A percentile compares a stretch with the other conserved stretches of the same genome.
Evolutionary conservation across 257 asterid genomes (phyloP).

Genomic region (Agastache rugosa): DNA sequence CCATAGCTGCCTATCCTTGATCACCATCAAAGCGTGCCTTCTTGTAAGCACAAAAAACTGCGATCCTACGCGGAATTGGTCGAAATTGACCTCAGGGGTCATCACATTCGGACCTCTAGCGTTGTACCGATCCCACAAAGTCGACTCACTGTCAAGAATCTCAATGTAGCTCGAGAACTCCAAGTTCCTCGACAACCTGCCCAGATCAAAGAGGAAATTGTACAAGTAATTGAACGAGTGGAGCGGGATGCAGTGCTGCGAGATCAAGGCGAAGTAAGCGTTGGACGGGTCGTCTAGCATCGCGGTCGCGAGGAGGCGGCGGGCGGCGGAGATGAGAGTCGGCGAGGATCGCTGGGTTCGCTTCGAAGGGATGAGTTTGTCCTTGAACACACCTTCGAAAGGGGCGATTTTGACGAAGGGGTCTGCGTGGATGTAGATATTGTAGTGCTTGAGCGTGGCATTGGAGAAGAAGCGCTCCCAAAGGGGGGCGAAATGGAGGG

Average conservation of each 20-base stretch:
- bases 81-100: conserved; percentile 76
- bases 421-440: conserved; percentile 86
- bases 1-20: conserved; percentile 85
- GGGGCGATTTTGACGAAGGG: conserved; percentile 54
- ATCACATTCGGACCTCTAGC: conserved; percentile 79
- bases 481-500: conserved; percentile 70
- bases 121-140: conserved; percentile 61
- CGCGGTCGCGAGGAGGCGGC: conserved; percentile 58
- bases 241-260: conserved; percentile 57
- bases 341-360: conserved; percentile 94
- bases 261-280: conserved; percentile 50
- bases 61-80: conserved; percentile 76
- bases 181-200: conserved; percentile 53
- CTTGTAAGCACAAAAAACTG: conserved; percentile 80
- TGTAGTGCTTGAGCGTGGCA: conserved; percentile 53
- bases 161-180: conserved; percentile 56
- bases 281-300: conserved; percentile 57
- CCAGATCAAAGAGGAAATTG: conserved; percentile 62
- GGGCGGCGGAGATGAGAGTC: conserved; percentile 58
- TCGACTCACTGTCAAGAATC: conserved; percentile 49
- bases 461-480: conserved; percentile 76
- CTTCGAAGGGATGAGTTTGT: conserved; percentile 61
- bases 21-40: conserved; percentile 70
- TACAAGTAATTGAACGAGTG: conserved; percentile 56
- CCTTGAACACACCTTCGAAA: conserved; percentile 58